Conservation (phyloP, 2,329 filamentous ascomycete genomes). For the Fusarium secorum region DNA sequence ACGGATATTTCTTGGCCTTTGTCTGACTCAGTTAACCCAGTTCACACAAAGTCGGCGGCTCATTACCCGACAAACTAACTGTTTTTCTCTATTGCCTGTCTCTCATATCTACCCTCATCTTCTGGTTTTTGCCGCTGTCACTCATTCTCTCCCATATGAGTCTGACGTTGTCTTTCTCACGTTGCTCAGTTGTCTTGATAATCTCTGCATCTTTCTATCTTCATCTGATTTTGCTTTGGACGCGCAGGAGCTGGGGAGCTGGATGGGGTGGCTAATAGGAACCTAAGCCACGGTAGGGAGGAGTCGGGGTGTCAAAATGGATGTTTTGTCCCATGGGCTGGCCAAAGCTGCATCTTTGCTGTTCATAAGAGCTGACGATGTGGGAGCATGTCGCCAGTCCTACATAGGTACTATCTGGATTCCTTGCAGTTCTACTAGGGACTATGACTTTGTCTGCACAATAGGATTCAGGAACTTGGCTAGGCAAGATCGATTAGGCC, state of each 20-base stretch:
- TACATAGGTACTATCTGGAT: neutral
- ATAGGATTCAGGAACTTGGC: neutral
- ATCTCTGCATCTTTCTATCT: slow-evolving; percentile 28
- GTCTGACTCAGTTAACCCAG: slow-evolving; percentile 46
- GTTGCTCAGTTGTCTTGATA: slow-evolving; percentile 21
- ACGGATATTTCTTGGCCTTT: slow-evolving; percentile 52
- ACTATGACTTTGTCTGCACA: neutral
- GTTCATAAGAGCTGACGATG: slow-evolving; percentile 26
- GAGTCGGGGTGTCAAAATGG: slow-evolving; percentile 43
- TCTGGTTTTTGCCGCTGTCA: slow-evolving; percentile 24
- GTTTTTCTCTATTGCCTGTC: slow-evolving; percentile 36
- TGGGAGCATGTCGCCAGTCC: slow-evolving; percentile 20
- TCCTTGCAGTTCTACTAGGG: slow-evolving; percentile 3
- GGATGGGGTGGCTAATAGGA: slow-evolving; percentile 36
- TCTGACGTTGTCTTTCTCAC: slow-evolving; percentile 20
- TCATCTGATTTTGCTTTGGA: slow-evolving; percentile 37
- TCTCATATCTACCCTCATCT: slow-evolving; percentile 29
- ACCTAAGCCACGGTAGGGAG: slow-evolving; percentile 35
- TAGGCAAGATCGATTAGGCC: slow-evolving; percentile 8
- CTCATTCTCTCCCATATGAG: slow-evolving; percentile 12
- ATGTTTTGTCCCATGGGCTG: slow-evolving; percentile 34
- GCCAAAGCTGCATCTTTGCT: slow-evolving; percentile 38
- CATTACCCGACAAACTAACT: slow-evolving; percentile 37
- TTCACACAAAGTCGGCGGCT: slow-evolving; percentile 40
- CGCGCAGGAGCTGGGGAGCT: slow-evolving; percentile 41